phyloP scores from a whole-genome alignment of 768 basidiomycete genomes.

The Auricularia sp. region DNA sequence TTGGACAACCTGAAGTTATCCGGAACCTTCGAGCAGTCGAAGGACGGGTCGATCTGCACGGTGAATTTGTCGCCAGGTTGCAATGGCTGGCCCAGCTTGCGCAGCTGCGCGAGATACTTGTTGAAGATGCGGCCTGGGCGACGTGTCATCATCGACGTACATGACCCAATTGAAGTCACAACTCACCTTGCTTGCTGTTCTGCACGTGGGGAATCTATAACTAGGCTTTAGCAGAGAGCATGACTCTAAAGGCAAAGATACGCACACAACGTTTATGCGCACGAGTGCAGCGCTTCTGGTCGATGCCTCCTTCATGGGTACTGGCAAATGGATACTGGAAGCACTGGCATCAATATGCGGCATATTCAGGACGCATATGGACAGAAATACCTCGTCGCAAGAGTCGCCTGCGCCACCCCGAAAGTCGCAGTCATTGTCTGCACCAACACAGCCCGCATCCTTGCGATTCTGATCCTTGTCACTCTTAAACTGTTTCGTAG shows the following conservation, averaged over 20 bases:
- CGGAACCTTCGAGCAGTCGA: background rate
- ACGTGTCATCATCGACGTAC: too few species aligned
- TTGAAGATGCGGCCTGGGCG: background rate
- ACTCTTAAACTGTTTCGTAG: background rate
- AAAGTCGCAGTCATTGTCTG: background rate
- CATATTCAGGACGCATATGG: background rate
- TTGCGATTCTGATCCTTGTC: background rate
- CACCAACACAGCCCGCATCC: background rate
- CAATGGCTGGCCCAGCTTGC: background rate
- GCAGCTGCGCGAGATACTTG: background rate
- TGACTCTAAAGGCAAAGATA: background rate
- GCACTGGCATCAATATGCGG: background rate
- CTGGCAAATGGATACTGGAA: background rate
- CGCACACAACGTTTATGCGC: background rate
- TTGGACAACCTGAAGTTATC: background rate
- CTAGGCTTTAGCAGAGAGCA: background rate
- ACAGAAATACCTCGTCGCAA: background rate
- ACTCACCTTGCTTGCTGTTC: background rate
- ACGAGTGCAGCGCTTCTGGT: background rate
- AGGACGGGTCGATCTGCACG: background rate
- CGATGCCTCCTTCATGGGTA: background rate
- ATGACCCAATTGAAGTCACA: background rate
- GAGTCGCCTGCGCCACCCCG: background rate
- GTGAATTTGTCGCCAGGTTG: background rate
- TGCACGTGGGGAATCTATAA: background rate